These are phyloP conservation scores for Annulohypoxylon bovei DNA, from an alignment of 495 filamentous ascomycete species.

Conservation along the genomic window DNA sequence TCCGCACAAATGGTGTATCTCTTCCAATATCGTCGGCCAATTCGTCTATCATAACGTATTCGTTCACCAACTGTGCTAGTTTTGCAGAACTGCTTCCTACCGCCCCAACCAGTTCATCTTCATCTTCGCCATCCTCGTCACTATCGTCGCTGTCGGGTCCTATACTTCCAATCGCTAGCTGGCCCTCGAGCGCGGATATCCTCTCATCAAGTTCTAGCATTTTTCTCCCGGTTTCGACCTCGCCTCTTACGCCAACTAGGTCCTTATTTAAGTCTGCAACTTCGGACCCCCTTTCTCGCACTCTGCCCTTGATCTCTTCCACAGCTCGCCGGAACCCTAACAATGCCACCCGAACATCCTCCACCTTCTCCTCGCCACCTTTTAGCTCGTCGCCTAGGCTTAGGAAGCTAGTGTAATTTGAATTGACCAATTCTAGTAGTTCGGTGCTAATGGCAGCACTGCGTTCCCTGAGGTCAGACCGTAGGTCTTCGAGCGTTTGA, in stretches of 20 bases:
- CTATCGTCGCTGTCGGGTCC: slow-evolving; percentile 47
- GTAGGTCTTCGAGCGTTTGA: slow-evolving; percentile 94
- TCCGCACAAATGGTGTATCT: slow-evolving; percentile 55
- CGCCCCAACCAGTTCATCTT: slow-evolving; percentile 43
- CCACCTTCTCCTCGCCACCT: slow-evolving; percentile 90
- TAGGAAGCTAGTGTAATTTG: slow-evolving; percentile 91
- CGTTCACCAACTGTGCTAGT: slow-evolving; percentile 54
- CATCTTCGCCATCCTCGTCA: slow-evolving; percentile 48
- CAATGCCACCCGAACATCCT: slow-evolving; percentile 88
- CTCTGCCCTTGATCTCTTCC: slow-evolving; percentile 59
- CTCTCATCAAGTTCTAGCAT: slow-evolving; percentile 77
- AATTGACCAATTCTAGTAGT: slow-evolving; percentile 90
- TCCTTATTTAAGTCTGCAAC: slow-evolving; percentile 54
- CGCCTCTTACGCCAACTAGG: slow-evolving; percentile 50
- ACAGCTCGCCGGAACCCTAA: slow-evolving; percentile 86
- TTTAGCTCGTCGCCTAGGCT: slow-evolving; percentile 80
- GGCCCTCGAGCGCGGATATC: slow-evolving; percentile 77
- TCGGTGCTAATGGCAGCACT: slow-evolving; percentile 80
- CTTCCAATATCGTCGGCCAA: slow-evolving; percentile 56
- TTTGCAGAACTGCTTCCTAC: slow-evolving; percentile 56
- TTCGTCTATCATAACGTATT: slow-evolving; percentile 52
- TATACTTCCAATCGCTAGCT: slow-evolving; percentile 60
- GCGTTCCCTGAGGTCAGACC: slow-evolving; percentile 81
- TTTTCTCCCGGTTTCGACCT: slow-evolving; percentile 66
- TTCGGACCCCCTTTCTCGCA: slow-evolving; percentile 58